Evolutionary conservation across 2,329 filamentous ascomycete genomes (phyloP), one percentile per base, ranked within the genome.

Genomic region (Pyrenophora seminiperda): DNA sequence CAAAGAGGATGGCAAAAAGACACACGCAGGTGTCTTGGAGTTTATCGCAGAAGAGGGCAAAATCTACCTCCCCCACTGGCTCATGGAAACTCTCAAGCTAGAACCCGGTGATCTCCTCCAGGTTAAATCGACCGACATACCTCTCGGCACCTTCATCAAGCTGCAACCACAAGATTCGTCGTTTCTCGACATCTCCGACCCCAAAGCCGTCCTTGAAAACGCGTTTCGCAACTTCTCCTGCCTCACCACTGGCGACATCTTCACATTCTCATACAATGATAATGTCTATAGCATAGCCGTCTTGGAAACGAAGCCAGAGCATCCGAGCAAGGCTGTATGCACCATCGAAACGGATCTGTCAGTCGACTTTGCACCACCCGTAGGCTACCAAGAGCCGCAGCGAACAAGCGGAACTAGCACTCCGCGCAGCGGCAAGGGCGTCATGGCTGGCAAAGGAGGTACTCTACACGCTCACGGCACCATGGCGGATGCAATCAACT

Each of bases 401-500:
- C 84, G 82, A 51, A 73, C 73, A 19, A 94, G 89, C 61, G 92
- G 92, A n/a, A 92, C 91, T 14, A 93, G 87, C 74, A 96, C 92
- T 13, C 91, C 92, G 1, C 79, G 86, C 41, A 94, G 88, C 65
- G 78, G 81, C 1, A 82, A 83, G 47, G 84, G 84, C 7, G 75
- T 74, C 10, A 73, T 89, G 52, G 87, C 88, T 6, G 78, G 83
- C 1, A 76, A 77, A 58, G 89, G 91, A 20, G 90, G 92, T 4
- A 76, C 88, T 13, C 74, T 97, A 18, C 91, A 95, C 73, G 85
- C 81, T 54, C 90, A 96, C 64, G 94, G 94, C 9, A 92, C 87
- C 53, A 99, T 99, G 94, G 92, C 94, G 0, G 91, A 96, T 66
- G 85, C 91, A n/a, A 97, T 99, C 79, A 97, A 97, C 78, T 99